Evolutionary conservation across 2,329 filamentous ascomycete species (phyloP).

Genomic region (Colletotrichum coccodes): DNA sequence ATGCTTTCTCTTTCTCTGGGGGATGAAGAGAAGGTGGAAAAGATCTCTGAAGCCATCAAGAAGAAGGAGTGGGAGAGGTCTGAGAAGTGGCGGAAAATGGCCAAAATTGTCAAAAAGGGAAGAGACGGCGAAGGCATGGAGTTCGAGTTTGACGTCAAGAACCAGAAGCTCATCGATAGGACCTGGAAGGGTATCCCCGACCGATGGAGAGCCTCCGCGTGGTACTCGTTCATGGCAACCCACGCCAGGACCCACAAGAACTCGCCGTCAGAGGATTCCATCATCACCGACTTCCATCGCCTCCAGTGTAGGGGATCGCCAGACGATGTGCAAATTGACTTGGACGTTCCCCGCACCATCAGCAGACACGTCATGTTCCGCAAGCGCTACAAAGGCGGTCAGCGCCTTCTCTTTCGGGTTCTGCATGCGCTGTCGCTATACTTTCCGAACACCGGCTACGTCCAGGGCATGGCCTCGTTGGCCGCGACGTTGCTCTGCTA

Average conservation of each 20-base stretch:
- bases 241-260: constrained; percentile 75
- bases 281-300: constrained; percentile 77
- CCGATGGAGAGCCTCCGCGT: constrained; percentile 91
- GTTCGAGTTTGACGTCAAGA: constrained; percentile 83
- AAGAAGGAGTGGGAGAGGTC: constrained; percentile 71
- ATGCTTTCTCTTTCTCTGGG: constrained; percentile 71
- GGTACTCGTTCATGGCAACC: constrained; percentile 89
- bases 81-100: constrained; percentile 77
- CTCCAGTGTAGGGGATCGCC: constrained; percentile 80
- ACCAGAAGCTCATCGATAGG: constrained; percentile 86
- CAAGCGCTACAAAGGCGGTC: constrained; percentile 88
- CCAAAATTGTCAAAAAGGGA: constrained; percentile 63
- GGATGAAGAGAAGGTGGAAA: constrained; percentile 65
- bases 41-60: constrained; percentile 65
- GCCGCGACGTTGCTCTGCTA: constrained; percentile 95
- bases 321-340: constrained; percentile 96
- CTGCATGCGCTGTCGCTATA: constrained; percentile 92
- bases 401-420: constrained; percentile 90
- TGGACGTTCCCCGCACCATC: constrained; percentile 95
- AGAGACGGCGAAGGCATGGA: constrained; percentile 67
- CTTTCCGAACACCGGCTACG: constrained; percentile 91
- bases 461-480: constrained; percentile 96
- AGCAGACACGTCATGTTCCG: constrained; percentile 98
- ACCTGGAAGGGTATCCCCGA: constrained; percentile 99
- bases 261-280: constrained; percentile 74